Evolutionary conservation across 495 filamentous ascomycete genomes (phyloP).

Genomic region (Jackrogersella multiformis): DNA sequence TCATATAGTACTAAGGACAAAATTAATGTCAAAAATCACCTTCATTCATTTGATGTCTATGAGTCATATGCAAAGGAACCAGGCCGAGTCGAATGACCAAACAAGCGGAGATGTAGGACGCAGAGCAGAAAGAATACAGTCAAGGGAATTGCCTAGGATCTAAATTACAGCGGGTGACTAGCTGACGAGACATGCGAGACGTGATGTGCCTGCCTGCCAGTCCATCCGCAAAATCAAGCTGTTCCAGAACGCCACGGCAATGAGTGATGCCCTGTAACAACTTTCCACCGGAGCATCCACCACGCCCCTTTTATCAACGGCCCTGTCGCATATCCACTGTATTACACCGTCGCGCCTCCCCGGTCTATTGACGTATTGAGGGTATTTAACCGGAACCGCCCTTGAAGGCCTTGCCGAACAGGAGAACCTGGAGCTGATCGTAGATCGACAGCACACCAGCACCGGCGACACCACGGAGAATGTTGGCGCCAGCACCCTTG

Average conservation of each 20-base stretch:
- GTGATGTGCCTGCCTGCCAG: constrained; percentile 40
- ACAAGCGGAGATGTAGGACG: constrained; percentile 50
- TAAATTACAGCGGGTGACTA: constrained; percentile 68
- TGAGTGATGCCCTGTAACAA: constrained; percentile 53
- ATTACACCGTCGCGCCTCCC: constrained; percentile 47
- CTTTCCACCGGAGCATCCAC: constrained; percentile 49
- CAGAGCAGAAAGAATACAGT: constrained; percentile 60
- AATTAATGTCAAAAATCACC: constrained; percentile 38
- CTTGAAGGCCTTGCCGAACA: constrained; percentile 99
- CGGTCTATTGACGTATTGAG: constrained; percentile 45
- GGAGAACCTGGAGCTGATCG: constrained; percentile 96
- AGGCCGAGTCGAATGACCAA: constrained; percentile 45
- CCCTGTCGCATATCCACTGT: constrained; percentile 42
- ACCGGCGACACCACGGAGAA: constrained; percentile 99
- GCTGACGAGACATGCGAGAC: constrained; percentile 42
- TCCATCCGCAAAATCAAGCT: constrained; percentile 50
- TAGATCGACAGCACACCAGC: constrained; percentile 99
- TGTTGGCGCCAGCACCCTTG: constrained; percentile 99
- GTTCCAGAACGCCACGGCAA: constrained; percentile 58
- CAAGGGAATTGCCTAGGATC: constrained; percentile 65
- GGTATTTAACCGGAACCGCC: constrained; percentile 78
- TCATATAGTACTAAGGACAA: background rate
- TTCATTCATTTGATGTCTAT: constrained; percentile 55
- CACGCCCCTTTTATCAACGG: constrained; percentile 48
- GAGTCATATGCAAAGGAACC: constrained; percentile 52